Evolutionary conservation across 202 grass and related monocot genomes (phyloP).

Genomic region (Saccharum hybrid): DNA sequence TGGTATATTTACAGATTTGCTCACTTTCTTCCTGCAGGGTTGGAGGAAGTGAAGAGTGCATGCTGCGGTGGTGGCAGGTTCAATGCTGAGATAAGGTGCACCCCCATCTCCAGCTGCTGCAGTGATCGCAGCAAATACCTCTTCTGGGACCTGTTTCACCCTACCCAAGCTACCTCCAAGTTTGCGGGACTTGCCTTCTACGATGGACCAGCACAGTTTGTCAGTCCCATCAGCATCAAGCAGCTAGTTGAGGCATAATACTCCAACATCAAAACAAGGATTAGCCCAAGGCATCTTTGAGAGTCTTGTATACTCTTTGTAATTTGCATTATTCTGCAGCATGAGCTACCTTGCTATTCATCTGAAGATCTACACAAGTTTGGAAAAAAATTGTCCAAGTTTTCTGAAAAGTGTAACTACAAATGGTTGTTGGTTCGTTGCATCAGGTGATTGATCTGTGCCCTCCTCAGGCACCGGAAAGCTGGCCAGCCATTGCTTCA

Average conservation of each 20-base stretch:
- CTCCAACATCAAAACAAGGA: constrained; percentile 4
- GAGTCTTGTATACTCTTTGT: background rate
- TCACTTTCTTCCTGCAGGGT: constrained; percentile 37
- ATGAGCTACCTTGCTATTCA: constrained; percentile 29
- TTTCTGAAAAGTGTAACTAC: constrained; percentile 40
- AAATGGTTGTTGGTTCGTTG: constrained; percentile 21
- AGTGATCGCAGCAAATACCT: constrained; percentile 51
- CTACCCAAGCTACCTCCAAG: constrained; percentile 59
- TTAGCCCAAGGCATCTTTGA: constrained; percentile 13
- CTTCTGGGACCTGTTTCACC: constrained; percentile 72
- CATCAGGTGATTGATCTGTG: constrained; percentile 5
- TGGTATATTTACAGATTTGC: background rate
- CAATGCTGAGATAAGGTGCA: constrained; percentile 57
- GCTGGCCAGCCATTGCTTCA: constrained; percentile 65
- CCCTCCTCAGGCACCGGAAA: constrained; percentile 23
- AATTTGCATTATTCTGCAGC: constrained; percentile 8
- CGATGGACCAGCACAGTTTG: constrained; percentile 44
- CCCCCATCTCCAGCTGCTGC: constrained; percentile 56
- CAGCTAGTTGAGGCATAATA: constrained; percentile 50
- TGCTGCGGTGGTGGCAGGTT: constrained; percentile 69
- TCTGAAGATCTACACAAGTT: constrained; percentile 31
- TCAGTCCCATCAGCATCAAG: constrained; percentile 64
- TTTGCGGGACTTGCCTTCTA: constrained; percentile 48
- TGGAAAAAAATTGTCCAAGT: constrained; percentile 41
- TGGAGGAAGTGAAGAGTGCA: constrained; percentile 63